phyloP scores from a whole-genome alignment of 495 filamentous ascomycete genomes.

The Oleoguttula mirabilis region DNA sequence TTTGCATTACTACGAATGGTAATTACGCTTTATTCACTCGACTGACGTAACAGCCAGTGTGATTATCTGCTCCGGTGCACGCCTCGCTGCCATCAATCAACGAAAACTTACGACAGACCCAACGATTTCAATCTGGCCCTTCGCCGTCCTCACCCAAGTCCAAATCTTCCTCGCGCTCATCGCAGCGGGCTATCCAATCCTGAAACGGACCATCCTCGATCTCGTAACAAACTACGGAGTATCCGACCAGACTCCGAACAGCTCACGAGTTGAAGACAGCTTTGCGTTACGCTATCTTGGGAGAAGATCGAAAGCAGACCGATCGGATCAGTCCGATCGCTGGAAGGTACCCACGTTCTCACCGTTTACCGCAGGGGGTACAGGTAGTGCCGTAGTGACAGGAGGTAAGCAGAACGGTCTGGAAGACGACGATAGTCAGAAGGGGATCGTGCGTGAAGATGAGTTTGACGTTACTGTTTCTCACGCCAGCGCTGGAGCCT shows the following conservation, averaged over 20 bases:
- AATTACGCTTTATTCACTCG: background rate
- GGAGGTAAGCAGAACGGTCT: background rate
- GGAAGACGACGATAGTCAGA: conserved; percentile 3
- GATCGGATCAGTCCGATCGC: background rate
- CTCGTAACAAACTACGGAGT: conserved; percentile 1
- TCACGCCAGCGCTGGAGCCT: too few relatives aligned
- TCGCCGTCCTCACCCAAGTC: background rate
- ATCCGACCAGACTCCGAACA: background rate
- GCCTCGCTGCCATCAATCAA: background rate
- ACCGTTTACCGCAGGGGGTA: background rate
- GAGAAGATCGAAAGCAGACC: background rate
- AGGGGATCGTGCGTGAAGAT: conserved; percentile 5
- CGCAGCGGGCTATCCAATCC: background rate
- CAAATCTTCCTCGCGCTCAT: conserved; percentile 3
- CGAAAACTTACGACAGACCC: background rate
- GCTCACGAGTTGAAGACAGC: background rate
- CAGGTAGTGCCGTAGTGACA: background rate
- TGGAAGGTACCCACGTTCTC: background rate
- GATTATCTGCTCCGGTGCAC: background rate
- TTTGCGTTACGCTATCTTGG: background rate
- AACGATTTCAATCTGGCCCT: conserved; percentile 1
- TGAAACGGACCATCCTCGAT: conserved; percentile 1
- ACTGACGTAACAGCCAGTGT: background rate
- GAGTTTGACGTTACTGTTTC: background rate
- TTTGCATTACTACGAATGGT: background rate